Percentiles rank a stretch among this genome's conserved stretches.
Conservation (phyloP, 2,329 filamentous ascomycete genomes). For the Trichoderma brevicompactum region DNA sequence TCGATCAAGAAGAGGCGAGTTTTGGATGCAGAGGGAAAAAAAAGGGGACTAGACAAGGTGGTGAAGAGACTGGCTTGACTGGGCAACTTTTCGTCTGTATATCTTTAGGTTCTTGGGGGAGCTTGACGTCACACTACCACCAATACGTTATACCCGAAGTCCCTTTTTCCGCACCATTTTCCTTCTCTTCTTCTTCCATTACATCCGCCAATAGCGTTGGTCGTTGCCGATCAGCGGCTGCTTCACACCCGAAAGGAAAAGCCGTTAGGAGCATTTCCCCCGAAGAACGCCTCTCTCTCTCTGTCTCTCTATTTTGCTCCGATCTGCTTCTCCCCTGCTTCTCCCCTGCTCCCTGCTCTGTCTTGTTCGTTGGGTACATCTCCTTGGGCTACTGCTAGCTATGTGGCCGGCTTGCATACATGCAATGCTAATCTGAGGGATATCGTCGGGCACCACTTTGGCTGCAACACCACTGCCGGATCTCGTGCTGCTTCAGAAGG, state of each 20-base stretch:
- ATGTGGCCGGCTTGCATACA: background rate
- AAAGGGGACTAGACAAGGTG: no score
- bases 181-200: background rate
- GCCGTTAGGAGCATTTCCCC: background rate
- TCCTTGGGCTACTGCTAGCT: background rate
- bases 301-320: background rate
- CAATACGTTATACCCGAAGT: background rate
- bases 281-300: background rate
- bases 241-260: conserved; percentile 14
- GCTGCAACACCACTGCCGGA: conserved; percentile 12
- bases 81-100: no score
- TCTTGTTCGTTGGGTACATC: background rate
- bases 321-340: background rate
- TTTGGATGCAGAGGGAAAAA: no score
- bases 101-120: no score
- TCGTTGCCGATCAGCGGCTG: conserved; percentile 17
- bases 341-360: background rate
- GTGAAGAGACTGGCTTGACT: no score
- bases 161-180: background rate
- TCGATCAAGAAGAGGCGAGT: no score
- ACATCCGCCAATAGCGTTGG: background rate
- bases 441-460: conserved; percentile 23
- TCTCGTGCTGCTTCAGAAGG: conserved; percentile 3
- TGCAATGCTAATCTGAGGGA: conserved; percentile 19
- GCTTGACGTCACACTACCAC: conserved; percentile 18